Conservation (phyloP, 2,329 filamentous ascomycete species). For the Alternaria longipes region DNA sequence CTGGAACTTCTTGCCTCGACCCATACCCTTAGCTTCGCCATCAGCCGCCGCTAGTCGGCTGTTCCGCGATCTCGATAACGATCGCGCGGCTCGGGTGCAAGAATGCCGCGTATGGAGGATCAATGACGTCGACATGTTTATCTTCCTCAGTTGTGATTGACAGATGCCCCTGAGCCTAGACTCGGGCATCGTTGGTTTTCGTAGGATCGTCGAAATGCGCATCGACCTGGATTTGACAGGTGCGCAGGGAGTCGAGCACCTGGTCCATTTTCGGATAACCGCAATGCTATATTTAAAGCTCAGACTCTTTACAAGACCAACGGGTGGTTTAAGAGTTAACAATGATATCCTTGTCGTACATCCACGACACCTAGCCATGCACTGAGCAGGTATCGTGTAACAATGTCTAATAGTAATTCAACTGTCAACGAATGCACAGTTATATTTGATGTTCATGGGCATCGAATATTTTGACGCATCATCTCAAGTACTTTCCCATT, state of each 20-base stretch:
- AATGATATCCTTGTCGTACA: background rate
- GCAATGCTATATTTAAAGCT: background rate
- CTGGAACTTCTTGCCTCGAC: background rate
- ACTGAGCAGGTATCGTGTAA: background rate
- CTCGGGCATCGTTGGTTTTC: background rate
- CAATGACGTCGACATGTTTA: background rate
- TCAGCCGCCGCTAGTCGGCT: slow-evolving; percentile 3
- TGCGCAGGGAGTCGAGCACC: background rate
- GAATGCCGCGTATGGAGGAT: background rate
- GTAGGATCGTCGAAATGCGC: background rate
- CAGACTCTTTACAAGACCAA: background rate
- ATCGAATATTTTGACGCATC: background rate
- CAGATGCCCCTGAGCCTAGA: background rate
- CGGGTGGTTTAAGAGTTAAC: background rate
- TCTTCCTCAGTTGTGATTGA: background rate
- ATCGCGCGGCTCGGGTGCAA: background rate
- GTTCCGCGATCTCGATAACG: background rate
- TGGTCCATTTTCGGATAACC: background rate
- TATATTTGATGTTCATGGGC: background rate
- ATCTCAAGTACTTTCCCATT: background rate
- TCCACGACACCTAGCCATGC: background rate
- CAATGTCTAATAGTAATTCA: background rate
- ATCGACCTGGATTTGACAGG: background rate
- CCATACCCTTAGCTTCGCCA: background rate
- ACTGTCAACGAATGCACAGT: background rate